Conservation (phyloP, 106 monocot genomes). For the Amphibolis antarctica region DNA sequence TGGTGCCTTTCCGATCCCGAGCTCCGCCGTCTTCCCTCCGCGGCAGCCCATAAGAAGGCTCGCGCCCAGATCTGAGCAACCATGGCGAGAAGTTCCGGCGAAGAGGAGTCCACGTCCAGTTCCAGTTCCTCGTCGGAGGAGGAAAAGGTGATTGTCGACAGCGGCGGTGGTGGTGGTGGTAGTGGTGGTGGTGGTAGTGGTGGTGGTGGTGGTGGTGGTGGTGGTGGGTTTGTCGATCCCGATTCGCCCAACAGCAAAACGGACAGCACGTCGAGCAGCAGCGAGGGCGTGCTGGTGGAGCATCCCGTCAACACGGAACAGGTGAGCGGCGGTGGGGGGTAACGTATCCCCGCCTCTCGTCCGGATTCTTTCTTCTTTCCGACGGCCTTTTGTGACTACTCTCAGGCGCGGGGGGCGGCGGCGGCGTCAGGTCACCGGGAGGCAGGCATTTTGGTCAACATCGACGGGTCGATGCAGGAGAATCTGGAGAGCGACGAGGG, state of each 20-base stretch:
- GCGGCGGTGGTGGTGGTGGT: background rate
- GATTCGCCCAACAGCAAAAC: constrained; percentile 18
- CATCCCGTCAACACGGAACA: constrained; percentile 41
- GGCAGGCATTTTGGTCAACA: constrained; percentile 59
- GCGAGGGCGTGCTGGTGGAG: constrained; percentile 96
- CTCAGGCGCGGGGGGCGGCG: constrained; percentile 21
- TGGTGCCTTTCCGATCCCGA: no score
- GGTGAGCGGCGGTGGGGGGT: no score
- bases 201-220: background rate
- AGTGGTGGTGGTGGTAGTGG: background rate
- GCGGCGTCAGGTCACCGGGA: constrained; percentile 32
- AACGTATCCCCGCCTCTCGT: no score
- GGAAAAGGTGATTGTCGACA: background rate
- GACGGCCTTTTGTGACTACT: no score
- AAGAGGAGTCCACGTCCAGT: background rate
- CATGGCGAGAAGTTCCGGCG: no score
- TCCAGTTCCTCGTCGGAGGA: background rate
- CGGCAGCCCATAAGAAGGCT: no score
- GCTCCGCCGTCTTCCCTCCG: no score
- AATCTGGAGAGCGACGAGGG: constrained; percentile 25
- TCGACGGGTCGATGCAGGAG: constrained; percentile 78
- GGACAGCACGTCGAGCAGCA: constrained; percentile 25
- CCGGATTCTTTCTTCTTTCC: background rate
- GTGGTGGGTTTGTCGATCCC: constrained; percentile 7
- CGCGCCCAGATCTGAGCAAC: no score